Evolutionary conservation across 1,139 yeast species (phyloP), one percentile per base, ranked within the genome.

Genomic region (Magnusiomyces fungicola): DNA sequence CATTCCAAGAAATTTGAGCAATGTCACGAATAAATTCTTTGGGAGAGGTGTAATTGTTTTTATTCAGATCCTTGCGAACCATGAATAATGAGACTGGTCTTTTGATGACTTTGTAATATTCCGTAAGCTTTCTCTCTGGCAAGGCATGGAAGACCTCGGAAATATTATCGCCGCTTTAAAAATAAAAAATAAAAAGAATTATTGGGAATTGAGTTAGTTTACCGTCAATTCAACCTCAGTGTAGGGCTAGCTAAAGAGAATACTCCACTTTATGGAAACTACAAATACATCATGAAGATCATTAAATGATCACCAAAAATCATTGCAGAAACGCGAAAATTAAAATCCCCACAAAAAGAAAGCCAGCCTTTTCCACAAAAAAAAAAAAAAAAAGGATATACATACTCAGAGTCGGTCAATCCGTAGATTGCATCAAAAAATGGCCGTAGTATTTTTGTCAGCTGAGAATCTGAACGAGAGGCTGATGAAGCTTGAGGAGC

Each of bases 1-100:
- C 97, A 63, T 90, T 90, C 89, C 95, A 87, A 1, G 87, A 77
- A 45, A 90, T 84, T 64, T 86, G 92, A 0, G 83, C 88, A 54
- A 90, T 64, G 64, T 89, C 97, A 52, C 72, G 75, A 40, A 90
- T 69, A 64, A 88, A 89, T 51, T 79, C 81, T 58, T 80, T 83
- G 0, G 86, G 79, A 47, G 71, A 70, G 10, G 70, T 64, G 67
- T 88, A 89, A 55, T 73, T 73, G 49, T 65, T 61, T 48, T 74
- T 73, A 55, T 77, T 78, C 45, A 81, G 73, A 74, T 49, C 75
- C 67, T 61, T 58, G 45, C 46, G 34, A 46, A 76, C 69, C 61
- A 70, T 67, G 38, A 69, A 64, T 49, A 76, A 66, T 16, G 79
- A 74, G 66, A 72, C 66, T 9, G 80, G 80, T 30, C 68, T 64